Base-by-base conservation (phyloP, 2,329 filamentous ascomycete species). In the Remersonia thermophila region DNA sequence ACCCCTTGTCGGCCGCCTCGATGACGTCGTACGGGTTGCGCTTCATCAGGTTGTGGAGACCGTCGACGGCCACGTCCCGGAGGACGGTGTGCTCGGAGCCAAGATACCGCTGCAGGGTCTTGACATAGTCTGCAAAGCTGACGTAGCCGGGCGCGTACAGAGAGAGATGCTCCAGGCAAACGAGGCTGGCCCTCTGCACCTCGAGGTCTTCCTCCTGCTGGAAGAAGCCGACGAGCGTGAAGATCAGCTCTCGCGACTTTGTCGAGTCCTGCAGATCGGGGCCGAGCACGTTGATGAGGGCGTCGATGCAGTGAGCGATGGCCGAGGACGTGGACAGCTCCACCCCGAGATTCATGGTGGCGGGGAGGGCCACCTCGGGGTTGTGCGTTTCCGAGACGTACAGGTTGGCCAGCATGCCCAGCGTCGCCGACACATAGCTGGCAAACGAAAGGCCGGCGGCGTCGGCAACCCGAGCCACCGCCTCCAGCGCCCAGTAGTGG, bases 401-500 rank as follows among this genome's bases (percentile, higher is more conserved):
- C 1, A 96, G 68, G 52, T 95, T 89, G 14, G 86, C 86, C 14
- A 96, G 69, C 79, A 98, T 93, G 3, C 89, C 91, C 14, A 98
- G 70, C 0, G 86, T 87, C 49, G 85, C 85, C 0, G 85, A 81
- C 14, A 95, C 87, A 51, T 89, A 95, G 26, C 78, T 77, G 1
- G 87, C 86, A 57, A 95, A 98, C 17, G 84, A 89, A 39, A 98
- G 65, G 0, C 91, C 91, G 2, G 91, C 87, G 9, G 89, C 91
- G 51, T 95, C 89, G 3, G 89, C 83, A 10, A 93, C 86, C 35
- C 83, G 69, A 2, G 83, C 80, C 20, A 98, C 60, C 8, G 85
- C 89, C 54, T 95, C 86, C 30, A 98, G 65, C 3, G 93, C 89
- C 86, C 87, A 96, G 54, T 89, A 94, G 57, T 98, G 91, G 7